A percentile compares a stretch with the other conserved stretches of the same genome.
Evolutionary conservation across 2,329 filamentous ascomycete species (phyloP).

Genomic region (Colletotrichum ledebouriae): DNA sequence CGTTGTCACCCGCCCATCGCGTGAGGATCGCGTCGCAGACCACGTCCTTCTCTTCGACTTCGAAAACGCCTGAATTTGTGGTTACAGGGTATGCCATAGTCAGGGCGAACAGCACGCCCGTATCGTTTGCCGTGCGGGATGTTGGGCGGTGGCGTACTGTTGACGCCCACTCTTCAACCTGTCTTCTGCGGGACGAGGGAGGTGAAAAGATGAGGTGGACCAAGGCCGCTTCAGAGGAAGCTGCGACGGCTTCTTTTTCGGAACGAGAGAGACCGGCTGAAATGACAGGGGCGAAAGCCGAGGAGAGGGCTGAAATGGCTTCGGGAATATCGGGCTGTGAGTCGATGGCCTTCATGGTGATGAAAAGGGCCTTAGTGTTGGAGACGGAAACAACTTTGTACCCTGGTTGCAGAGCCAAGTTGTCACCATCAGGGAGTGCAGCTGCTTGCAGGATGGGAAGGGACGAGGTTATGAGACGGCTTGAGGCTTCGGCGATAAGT

Average conservation of each 20-base stretch:
- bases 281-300: conserved; percentile 52
- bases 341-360: conserved; percentile 33
- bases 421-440: conserved; percentile 36
- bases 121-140: conserved; percentile 55
- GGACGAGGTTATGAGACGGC: conserved; percentile 68
- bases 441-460: conserved; percentile 62
- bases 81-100: conserved; percentile 62
- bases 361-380: conserved; percentile 27
- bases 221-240: conserved; percentile 65
- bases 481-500: conserved; percentile 72
- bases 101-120: conserved; percentile 68
- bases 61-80: conserved; percentile 33
- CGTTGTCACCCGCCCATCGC: conserved; percentile 65
- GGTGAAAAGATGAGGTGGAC: conserved; percentile 62
- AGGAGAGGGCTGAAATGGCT: conserved; percentile 45
- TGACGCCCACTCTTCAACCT: conserved; percentile 62
- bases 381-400: conserved; percentile 43
- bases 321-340: conserved; percentile 18
- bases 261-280: conserved; percentile 62
- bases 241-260: conserved; percentile 64
- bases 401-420: conserved; percentile 27
- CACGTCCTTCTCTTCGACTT: conserved; percentile 45
- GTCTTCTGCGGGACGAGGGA: conserved; percentile 51
- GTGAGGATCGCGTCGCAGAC: conserved; percentile 61
- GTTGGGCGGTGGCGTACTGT: conserved; percentile 53